Base-by-base conservation (phyloP, 2,329 filamentous ascomycete genomes). In the Colletotrichum trifolii region DNA sequence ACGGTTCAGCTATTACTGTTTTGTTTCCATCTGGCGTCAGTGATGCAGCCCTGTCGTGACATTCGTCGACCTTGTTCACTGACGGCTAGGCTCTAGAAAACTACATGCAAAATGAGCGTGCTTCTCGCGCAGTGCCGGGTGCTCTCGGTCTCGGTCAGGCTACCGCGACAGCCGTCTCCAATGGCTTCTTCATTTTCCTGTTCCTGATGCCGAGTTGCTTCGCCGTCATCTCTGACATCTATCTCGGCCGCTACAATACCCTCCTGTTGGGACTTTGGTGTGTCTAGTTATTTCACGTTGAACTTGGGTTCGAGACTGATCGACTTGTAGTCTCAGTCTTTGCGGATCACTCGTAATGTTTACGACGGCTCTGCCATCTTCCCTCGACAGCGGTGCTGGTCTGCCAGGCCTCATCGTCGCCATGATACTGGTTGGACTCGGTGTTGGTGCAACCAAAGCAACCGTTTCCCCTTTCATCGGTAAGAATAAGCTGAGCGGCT, bases 191-290 rank as follows among this genome's bases (percentile, higher is more conserved):
- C 47, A 75, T 85, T 47, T 78, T 80, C 59, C 76, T 76, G 13
- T 84, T 81, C 64, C 74, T 86, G 39, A 85, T 84, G n/a, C 87
- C 87, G 4, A 83, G 89, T 40, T 60, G 85, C 33, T 84, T 86
- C 73, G 87, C 85, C 53, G 83, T 87, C 60, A 72, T 89, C 59
- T 85, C 87, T 33, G 87, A 90, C 71, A 82, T 85, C 42, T 87
- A 87, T 73, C 77, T 87, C 13, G 87, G 87, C 59, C 85, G 87
- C 69, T 89, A 85, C 75, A 87, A 85, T 72, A 86, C 87, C 2
- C 85, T 89, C 0, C 11, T 49, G 13, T 8, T 49, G 2, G 42
- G 54, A 5, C 64, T 73, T 13, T 53, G 63, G 69, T 73, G 61
- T 40, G 68, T 33, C 15, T 6, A 11, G 1, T n/a, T 0, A 13